Percentiles rank a stretch among this genome's conserved stretches.
Conservation (phyloP, 768 basidiomycete genomes). For the Russula sp. region DNA sequence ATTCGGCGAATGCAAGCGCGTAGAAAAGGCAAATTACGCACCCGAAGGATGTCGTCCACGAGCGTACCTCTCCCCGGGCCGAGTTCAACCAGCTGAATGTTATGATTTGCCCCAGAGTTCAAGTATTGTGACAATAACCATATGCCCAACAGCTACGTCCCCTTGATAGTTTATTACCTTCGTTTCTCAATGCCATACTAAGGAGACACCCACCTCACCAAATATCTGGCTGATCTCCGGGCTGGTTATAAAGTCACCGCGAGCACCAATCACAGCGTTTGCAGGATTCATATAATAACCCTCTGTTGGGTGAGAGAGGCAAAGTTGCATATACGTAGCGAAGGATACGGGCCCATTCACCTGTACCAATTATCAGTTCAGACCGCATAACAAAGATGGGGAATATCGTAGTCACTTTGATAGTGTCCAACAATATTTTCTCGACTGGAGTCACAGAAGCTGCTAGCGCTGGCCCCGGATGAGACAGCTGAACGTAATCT, state of each 20-base stretch:
- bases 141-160: conserved; percentile 67
- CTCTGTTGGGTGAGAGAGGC: conserved; percentile 79
- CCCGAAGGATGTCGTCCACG: conserved; percentile 82
- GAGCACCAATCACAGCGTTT: conserved; percentile 72
- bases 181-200: conserved; percentile 3
- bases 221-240: conserved; percentile 96
- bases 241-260: conserved; percentile 93
- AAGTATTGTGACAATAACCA: conserved; percentile 82
- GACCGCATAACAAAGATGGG: not conserved
- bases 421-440: conserved; percentile 58
- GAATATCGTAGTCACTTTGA: conserved; percentile 48
- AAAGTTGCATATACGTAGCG: conserved; percentile 86
- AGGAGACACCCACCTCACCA: conserved; percentile 67
- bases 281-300: conserved; percentile 85
- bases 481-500: not conserved
- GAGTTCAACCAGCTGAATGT: conserved; percentile 76
- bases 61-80: conserved; percentile 93
- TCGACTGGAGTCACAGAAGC: conserved; percentile 36
- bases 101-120: conserved; percentile 38
- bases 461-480: not conserved
- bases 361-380: conserved; percentile 32
- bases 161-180: conserved; percentile 35
- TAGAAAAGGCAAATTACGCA: conserved; percentile 32
- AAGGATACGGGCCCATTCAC: conserved; percentile 85
- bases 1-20: not conserved